These are phyloP conservation scores for Spatholobus suberectus DNA, from an alignment of 306 rosid species.

Conservation along the genomic window DNA sequence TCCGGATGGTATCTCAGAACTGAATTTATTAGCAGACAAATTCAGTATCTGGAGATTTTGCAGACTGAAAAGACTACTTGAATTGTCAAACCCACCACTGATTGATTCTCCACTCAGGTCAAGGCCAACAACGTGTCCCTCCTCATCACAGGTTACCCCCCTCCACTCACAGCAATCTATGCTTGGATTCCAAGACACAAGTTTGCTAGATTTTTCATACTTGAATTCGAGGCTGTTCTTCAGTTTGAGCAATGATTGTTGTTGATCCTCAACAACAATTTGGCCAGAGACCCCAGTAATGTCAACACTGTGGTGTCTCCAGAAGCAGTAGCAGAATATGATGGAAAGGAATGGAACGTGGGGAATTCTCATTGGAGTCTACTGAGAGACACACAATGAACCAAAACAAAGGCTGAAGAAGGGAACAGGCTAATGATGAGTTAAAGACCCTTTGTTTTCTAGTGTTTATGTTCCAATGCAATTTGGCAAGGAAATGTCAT, in stretches of 20 bases:
- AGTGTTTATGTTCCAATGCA: not conserved
- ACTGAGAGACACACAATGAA: not conserved
- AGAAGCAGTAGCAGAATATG: constrained; percentile 28
- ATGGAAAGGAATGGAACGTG: constrained; percentile 24
- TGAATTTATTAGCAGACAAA: not conserved
- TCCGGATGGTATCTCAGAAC: constrained; percentile 10
- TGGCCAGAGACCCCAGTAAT: not conserved
- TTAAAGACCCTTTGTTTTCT: not conserved
- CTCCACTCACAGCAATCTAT: constrained; percentile 47
- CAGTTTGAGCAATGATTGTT: constrained; percentile 25
- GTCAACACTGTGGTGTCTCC: not conserved
- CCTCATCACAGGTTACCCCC: constrained; percentile 48
- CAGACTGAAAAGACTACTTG: constrained; percentile 24
- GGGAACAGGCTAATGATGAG: not conserved
- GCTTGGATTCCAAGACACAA: constrained; percentile 21
- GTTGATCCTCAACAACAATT: not conserved
- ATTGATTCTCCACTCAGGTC: constrained; percentile 23
- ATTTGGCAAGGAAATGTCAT: not conserved
- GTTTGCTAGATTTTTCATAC: not conserved
- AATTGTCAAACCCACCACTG: not conserved
- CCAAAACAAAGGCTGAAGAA: not conserved
- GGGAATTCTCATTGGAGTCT: constrained; percentile 32
- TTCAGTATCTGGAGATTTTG: not conserved
- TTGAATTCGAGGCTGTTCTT: constrained; percentile 11
- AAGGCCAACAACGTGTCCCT: constrained; percentile 34